Base-by-base conservation (phyloP, 306 rosid species). In the Malus orientalis region DNA sequence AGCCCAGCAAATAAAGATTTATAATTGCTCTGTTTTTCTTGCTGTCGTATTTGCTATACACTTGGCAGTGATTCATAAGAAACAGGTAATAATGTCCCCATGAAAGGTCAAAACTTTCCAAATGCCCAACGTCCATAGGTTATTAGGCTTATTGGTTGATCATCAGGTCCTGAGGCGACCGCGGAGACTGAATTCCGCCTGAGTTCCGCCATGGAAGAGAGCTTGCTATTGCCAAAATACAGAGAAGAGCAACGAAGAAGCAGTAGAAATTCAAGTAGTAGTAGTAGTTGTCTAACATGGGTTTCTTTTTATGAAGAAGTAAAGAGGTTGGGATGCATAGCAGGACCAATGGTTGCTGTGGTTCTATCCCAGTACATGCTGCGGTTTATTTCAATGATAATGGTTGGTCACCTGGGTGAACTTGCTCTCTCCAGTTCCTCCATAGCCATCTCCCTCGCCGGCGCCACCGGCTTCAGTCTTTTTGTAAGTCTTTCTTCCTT, bases 261-360 rank as follows among this genome's bases (percentile, higher is more conserved):
- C 38, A 36, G 38, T 36, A 36, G 38, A 36, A 36, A 36, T 36
- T 36, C 8, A 11, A 61, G 51, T 2, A 54, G 32, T 57, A 18
- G 22, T 29, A 0, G 58, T 22, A 10, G 6, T 57, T 10, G 32
- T 27, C 53, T 81, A 3, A 84, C 69, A 75, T 80, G 86, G 89
- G 4, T 11, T 19, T 36, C 14, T 19, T 77, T 73, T 11, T 11
- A 47, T 12, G 25, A 59, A 70, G 94, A 90, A 73, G 70, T 83
- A 22, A 86, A 87, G 77, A 84, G 84, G 74, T 68, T 86, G 27
- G 60, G 82, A 14, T 4, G 10, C 4, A 55, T 87, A 71, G 88
- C 89, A 57, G 91, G 86, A 8, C 96, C 93, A 0, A 65, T 88
- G 82, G 81, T 88, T 69, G 83, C 84, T 5, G 89, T 83, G 8